Evolutionary conservation across 192 early-diverging fungal species (phyloP), one percentile per base, ranked within the genome.

Genomic region (Phlyctochytrium planicorne): DNA sequence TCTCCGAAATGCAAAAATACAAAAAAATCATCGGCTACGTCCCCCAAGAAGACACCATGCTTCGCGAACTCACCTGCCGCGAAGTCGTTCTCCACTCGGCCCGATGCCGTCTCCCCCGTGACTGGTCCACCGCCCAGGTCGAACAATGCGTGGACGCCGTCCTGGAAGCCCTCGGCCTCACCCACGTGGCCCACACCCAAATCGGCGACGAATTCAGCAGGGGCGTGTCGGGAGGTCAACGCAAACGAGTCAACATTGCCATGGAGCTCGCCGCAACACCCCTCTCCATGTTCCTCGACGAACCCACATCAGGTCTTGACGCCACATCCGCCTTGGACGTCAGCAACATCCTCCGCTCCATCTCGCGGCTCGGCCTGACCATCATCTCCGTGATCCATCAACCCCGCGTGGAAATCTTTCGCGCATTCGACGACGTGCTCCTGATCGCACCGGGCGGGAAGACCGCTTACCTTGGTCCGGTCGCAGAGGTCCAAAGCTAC

Each of bases 211-310:
- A 89, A 37, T 70, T 83, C 4, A 85, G 83, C 64, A 66, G 91
- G 65, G 94, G 94, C 65, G 90, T 96, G 50, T 90, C 88, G 50
- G 87, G 93, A 25, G 93, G 92, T 62, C 91, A 96, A 74, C 86
- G 91, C 67, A 93, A 93, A 74, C 35, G 80, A 4, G 77, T 94
- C 56, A 93, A 87, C 3, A 92, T 96, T 69, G 92, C 79, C 60
- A 77, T 91, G 29, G 93, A 94, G 75, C 79, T 93, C 55, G 90
- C 89, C 4, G 89, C 90, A 25, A 84, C 60, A 63, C 31, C 52
- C 16, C 34, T 17, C 6, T 52, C 16, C 0, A 29, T 25, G 27
- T 65, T 65, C 36, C 24, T 53, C 47, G 89, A 90, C 67, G 89
- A 91, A 34, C 89, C 89, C 3, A 91, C 89, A 2, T 85, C 82